Percentiles rank a stretch among this genome's conserved stretches.
phyloP scores from a whole-genome alignment of 805 yeast species.

The Starmerella kuoi region DNA sequence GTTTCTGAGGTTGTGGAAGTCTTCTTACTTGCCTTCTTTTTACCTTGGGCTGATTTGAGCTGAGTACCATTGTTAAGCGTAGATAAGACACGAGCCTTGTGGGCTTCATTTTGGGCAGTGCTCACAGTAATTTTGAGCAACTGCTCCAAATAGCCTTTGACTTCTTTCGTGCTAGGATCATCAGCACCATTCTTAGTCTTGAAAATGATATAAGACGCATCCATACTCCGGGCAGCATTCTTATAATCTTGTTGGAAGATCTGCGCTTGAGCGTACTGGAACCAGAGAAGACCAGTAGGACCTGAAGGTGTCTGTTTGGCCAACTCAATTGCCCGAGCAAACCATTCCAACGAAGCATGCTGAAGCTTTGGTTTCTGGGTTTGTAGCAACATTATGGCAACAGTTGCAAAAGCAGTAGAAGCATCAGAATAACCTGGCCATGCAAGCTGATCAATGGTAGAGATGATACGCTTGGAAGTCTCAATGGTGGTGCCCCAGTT shows the following conservation, averaged over 20 bases:
- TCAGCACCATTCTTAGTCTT: slow-evolving; percentile 50
- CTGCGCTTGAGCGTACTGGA: slow-evolving; percentile 55
- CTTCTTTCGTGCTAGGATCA: slow-evolving; percentile 54
- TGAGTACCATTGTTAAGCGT: background rate
- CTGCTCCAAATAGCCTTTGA: slow-evolving; percentile 50
- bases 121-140: slow-evolving; percentile 40
- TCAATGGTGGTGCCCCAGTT: slow-evolving; percentile 50
- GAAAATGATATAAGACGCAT: slow-evolving; percentile 47
- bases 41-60: background rate
- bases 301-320: slow-evolving; percentile 49
- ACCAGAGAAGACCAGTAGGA: slow-evolving; percentile 52
- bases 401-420: slow-evolving; percentile 49
- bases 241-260: slow-evolving; percentile 41
- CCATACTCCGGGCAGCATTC: slow-evolving; percentile 45
- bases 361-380: slow-evolving; percentile 7
- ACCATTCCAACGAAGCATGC: slow-evolving; percentile 42
- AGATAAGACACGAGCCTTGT: background rate
- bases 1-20: background rate
- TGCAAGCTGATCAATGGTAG: slow-evolving; percentile 45
- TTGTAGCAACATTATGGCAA: slow-evolving; percentile 44
- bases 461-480: slow-evolving; percentile 47
- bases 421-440: slow-evolving; percentile 60
- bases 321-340: slow-evolving; percentile 39
- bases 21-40: background rate
- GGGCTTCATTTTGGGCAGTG: slow-evolving; percentile 7